These are phyloP conservation scores for Teratosphaeria viscida DNA, from an alignment of 2,329 filamentous ascomycete genomes.

Conservation along the genomic window DNA sequence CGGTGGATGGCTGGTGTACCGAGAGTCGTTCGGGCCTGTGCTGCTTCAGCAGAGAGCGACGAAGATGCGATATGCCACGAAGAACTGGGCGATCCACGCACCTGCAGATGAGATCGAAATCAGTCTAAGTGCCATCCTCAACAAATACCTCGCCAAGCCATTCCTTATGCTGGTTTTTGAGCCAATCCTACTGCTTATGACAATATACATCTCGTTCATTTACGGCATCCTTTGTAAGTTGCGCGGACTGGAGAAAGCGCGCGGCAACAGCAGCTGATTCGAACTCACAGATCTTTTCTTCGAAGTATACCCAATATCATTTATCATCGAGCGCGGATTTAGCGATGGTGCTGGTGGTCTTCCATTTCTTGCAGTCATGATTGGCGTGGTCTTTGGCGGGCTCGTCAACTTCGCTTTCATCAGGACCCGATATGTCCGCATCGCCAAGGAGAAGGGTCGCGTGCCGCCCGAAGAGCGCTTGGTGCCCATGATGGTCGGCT, in stretches of 20 bases:
- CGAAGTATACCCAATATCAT: neutral
- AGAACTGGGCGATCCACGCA: slow-evolving; percentile 37
- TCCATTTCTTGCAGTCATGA: slow-evolving; percentile 24
- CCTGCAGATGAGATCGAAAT: slow-evolving; percentile 30
- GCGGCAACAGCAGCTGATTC: neutral
- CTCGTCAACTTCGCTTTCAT: slow-evolving; percentile 3
- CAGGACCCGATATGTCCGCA: slow-evolving; percentile 3
- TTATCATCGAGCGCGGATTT: slow-evolving; percentile 22
- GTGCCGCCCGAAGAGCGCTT: slow-evolving; percentile 34
- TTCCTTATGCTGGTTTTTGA: slow-evolving; percentile 37
- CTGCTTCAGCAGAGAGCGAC: slow-evolving; percentile 40
- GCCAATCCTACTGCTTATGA: slow-evolving; percentile 40
- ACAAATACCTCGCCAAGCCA: slow-evolving; percentile 33
- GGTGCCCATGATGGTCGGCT: slow-evolving; percentile 41
- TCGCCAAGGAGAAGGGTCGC: slow-evolving; percentile 5
- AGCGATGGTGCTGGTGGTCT: slow-evolving; percentile 30
- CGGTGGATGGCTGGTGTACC: neutral
- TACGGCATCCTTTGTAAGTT: slow-evolving; percentile 13
- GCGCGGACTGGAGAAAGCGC: neutral
- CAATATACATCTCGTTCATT: slow-evolving; percentile 30
- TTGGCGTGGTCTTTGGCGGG: neutral
- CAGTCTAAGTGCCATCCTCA: slow-evolving; percentile 29
- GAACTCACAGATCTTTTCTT: neutral
- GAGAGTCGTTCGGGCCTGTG: slow-evolving; percentile 34
- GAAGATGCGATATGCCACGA: slow-evolving; percentile 36